These are phyloP conservation scores for Cercospora sp. DNA, from an alignment of 2,329 filamentous ascomycete genomes.

Conservation along the genomic window DNA sequence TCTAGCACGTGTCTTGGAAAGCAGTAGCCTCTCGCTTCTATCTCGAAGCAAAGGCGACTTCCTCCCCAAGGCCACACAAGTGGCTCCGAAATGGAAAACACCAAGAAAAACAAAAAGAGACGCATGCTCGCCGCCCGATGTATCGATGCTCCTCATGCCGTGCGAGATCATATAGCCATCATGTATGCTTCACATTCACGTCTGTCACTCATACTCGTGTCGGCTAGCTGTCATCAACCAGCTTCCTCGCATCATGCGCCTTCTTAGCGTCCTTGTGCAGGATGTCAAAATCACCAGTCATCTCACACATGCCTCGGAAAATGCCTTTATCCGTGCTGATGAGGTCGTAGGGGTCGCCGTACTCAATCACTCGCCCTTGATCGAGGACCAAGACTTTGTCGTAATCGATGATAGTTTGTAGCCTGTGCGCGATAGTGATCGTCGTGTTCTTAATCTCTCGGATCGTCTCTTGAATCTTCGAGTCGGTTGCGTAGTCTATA, in stretches of 20 bases:
- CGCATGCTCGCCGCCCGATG: conserved; percentile 9
- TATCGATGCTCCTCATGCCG: conserved; percentile 1
- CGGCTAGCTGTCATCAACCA: conserved; percentile 40
- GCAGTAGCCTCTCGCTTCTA: background rate
- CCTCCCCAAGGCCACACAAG: background rate
- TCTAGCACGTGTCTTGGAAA: background rate
- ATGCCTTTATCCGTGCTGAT: conserved; percentile 68
- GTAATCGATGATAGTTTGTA: conserved; percentile 97
- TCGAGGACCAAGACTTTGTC: conserved; percentile 96
- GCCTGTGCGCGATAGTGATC: conserved; percentile 90
- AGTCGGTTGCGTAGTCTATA: conserved; percentile 93
- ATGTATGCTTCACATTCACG: background rate
- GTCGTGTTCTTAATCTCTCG: conserved; percentile 89
- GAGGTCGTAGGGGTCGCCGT: conserved; percentile 82
- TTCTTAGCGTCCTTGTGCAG: conserved; percentile 58
- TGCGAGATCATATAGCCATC: background rate
- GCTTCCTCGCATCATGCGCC: conserved; percentile 46
- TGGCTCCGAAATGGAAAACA: background rate
- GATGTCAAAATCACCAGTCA: conserved; percentile 62
- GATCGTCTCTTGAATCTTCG: conserved; percentile 95
- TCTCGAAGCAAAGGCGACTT: background rate
- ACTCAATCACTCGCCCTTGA: conserved; percentile 83
- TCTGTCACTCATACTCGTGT: background rate
- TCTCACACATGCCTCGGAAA: conserved; percentile 69
- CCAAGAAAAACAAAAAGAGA: background rate